A percentile compares a stretch with the other conserved stretches of the same genome.
phyloP scores from a whole-genome alignment of 2,329 filamentous ascomycete species.

The Talaromyces funiculosus region DNA sequence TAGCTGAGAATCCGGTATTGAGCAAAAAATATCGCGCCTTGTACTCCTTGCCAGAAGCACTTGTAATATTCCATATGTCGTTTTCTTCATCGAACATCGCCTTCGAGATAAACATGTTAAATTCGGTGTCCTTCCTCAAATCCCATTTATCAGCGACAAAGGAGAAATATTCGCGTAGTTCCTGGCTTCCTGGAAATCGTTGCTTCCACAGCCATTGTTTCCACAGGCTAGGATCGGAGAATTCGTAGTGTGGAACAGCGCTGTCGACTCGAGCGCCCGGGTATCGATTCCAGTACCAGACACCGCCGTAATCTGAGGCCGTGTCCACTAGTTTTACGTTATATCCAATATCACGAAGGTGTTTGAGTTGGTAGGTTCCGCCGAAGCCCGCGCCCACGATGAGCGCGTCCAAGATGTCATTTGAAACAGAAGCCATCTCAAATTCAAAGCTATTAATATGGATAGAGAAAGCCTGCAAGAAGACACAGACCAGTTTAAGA shows the following conservation, averaged over 20 bases:
- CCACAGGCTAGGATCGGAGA: constrained; percentile 18
- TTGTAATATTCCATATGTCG: neutral
- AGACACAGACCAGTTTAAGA: neutral
- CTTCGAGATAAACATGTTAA: neutral
- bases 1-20: constrained; percentile 5
- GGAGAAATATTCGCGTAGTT: constrained; percentile 26
- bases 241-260: constrained; percentile 22
- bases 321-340: constrained; percentile 35
- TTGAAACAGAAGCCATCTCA: neutral
- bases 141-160: constrained; percentile 21
- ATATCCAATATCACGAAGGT: constrained; percentile 6
- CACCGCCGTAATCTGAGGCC: constrained; percentile 36
- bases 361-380: constrained; percentile 33
- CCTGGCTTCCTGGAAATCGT: constrained; percentile 22
- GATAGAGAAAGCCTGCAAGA: neutral
- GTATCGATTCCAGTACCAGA: constrained; percentile 43
- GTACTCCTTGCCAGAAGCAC: neutral
- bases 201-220: constrained; percentile 2
- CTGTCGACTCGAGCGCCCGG: constrained; percentile 42
- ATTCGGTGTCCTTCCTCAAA: constrained; percentile 18
- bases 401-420: constrained; percentile 28
- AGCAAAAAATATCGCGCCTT: neutral
- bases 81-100: neutral
- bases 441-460: too few relatives aligned
- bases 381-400: constrained; percentile 39